Conservation (phyloP, 306 rosid genomes). For the Castanea mollissima region DNA sequence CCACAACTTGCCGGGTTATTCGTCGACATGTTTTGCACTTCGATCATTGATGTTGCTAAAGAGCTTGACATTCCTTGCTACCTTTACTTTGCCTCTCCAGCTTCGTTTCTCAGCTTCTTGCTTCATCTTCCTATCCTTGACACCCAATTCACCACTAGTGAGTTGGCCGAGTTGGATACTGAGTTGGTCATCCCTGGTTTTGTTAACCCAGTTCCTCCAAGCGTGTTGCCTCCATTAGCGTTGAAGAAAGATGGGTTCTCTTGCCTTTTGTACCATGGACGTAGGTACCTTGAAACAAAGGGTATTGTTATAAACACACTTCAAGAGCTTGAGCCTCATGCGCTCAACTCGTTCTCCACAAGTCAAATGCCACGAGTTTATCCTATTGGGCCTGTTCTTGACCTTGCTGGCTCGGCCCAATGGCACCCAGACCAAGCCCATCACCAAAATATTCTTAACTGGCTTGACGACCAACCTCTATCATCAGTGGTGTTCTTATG, state of each 20-base stretch:
- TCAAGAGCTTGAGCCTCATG: conserved; percentile 36
- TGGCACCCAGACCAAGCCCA: conserved; percentile 25
- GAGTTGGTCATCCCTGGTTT: conserved; percentile 43
- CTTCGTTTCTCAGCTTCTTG: conserved; percentile 45
- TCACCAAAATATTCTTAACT: background rate
- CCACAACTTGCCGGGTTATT: conserved; percentile 37
- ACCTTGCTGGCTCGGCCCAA: conserved; percentile 25
- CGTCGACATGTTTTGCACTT: conserved; percentile 52
- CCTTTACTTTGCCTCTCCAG: conserved; percentile 55
- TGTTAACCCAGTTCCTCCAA: conserved; percentile 30
- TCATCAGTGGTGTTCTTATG: conserved; percentile 38
- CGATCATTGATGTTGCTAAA: conserved; percentile 53
- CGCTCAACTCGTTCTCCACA: conserved; percentile 17
- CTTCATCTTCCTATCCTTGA: conserved; percentile 36
- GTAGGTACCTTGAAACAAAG: conserved; percentile 38
- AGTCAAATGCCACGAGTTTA: conserved; percentile 14
- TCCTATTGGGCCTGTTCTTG: conserved; percentile 39
- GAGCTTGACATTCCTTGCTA: conserved; percentile 53
- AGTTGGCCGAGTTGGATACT: background rate
- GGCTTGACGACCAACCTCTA: conserved; percentile 31
- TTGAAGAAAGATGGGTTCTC: conserved; percentile 12
- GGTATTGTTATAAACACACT: conserved; percentile 48
- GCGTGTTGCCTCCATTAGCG: conserved; percentile 28
- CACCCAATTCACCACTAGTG: background rate
- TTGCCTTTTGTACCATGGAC: conserved; percentile 21